phyloP scores from a whole-genome alignment of 2,329 filamentous ascomycete genomes.

The Fusarium anguioides region DNA sequence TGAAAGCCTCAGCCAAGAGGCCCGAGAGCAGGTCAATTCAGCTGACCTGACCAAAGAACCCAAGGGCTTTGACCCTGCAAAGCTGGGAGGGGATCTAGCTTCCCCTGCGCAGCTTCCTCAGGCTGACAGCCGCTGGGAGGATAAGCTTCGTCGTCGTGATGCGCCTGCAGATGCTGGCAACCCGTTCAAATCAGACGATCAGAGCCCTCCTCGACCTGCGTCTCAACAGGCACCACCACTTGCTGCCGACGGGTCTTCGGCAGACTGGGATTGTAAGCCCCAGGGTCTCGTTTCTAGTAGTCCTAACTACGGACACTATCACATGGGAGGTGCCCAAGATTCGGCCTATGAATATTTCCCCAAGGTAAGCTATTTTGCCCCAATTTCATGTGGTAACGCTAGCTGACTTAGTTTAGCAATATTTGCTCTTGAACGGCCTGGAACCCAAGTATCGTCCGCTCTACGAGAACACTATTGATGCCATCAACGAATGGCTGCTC shows the following conservation, averaged over 20 bases:
- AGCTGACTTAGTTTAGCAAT: conserved; percentile 62
- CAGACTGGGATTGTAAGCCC: conserved; percentile 63
- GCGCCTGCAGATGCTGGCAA: not conserved
- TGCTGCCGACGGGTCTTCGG: conserved; percentile 49
- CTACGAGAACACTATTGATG: conserved; percentile 75
- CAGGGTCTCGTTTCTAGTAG: conserved; percentile 67
- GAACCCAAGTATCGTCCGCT: conserved; percentile 78
- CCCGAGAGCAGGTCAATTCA: conserved; percentile 52
- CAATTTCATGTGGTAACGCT: not conserved
- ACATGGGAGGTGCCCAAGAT: conserved; percentile 74
- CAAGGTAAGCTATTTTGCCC: conserved; percentile 56
- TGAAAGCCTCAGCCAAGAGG: conserved; percentile 49
- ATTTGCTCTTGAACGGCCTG: conserved; percentile 79
- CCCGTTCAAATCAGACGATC: not conserved
- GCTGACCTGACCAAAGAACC: conserved; percentile 46
- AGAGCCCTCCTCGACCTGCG: conserved; percentile 1
- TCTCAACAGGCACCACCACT: conserved; percentile 44
- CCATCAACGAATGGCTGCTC: conserved; percentile 77
- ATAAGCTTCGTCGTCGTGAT: conserved; percentile 34
- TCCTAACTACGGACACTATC: conserved; percentile 60
- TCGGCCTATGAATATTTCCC: conserved; percentile 79
- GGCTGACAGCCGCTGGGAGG: conserved; percentile 34
- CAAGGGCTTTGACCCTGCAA: conserved; percentile 40
- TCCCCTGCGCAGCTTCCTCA: conserved; percentile 24
- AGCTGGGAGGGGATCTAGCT: conserved; percentile 3